Evolutionary conservation across 805 yeast species (phyloP).

Genomic region (Saccharomycopsis fermentans): DNA sequence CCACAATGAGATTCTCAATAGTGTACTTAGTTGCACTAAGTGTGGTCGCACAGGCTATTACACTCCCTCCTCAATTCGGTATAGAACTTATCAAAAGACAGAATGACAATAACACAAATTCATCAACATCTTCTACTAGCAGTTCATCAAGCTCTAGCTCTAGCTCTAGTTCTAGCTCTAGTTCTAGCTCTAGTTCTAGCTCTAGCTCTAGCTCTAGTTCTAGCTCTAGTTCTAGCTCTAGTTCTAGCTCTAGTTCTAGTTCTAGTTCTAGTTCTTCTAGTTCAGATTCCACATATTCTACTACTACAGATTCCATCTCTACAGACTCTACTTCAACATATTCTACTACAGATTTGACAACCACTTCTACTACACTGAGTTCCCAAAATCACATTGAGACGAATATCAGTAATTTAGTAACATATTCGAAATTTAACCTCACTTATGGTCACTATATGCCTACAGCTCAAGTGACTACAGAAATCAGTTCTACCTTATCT

Average conservation of each 20-base stretch:
- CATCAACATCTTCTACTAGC: neutral
- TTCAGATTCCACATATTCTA: neutral
- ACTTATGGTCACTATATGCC: no score
- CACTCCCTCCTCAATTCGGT: neutral
- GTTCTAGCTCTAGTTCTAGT: neutral
- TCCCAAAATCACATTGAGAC: no score
- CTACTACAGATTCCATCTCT: neutral
- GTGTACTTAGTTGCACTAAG: neutral
- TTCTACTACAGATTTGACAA: neutral
- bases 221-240: neutral
- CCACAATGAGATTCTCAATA: neutral
- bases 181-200: neutral
- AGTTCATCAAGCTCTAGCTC: neutral
- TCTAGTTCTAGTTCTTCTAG: neutral
- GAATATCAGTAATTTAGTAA: no score
- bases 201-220: neutral
- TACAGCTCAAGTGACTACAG: no score
- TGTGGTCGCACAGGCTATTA: neutral
- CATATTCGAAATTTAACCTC: no score
- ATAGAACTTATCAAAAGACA: neutral
- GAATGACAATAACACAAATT: neutral
- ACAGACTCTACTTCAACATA: neutral
- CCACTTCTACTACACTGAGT: neutral
- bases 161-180: neutral
- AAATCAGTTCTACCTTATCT: no score